These are phyloP conservation scores for Yamadazyma ubonensis DNA, from an alignment of 805 yeast species.

Conservation along the genomic window DNA sequence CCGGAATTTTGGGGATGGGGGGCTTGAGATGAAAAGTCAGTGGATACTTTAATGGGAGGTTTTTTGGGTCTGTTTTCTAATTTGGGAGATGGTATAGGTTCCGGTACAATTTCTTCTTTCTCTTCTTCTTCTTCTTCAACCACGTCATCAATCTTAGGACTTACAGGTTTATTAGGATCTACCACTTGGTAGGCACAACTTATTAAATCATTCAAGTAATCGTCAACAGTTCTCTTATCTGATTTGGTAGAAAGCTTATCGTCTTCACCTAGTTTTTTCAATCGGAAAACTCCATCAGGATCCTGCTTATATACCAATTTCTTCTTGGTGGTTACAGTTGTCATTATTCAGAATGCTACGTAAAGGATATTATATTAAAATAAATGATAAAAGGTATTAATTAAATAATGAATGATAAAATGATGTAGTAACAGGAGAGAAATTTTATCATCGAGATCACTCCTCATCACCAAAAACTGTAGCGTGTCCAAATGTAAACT, in stretches of 20 bases:
- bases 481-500: conserved; percentile 1
- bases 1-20: neutral
- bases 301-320: conserved; percentile 37
- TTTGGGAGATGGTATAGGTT: neutral
- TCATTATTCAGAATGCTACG: conserved; percentile 12
- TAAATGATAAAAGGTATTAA: neutral
- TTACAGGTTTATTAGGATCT: conserved; percentile 12
- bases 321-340: conserved; percentile 22
- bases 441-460: neutral
- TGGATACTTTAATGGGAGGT: neutral
- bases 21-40: neutral
- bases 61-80: neutral
- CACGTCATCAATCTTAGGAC: neutral
- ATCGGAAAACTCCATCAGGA: conserved; percentile 39
- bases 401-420: neutral
- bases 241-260: conserved; percentile 15
- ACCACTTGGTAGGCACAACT: conserved; percentile 31
- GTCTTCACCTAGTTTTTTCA: conserved; percentile 26
- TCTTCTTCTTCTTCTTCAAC: neutral
- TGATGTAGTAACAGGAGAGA: neutral
- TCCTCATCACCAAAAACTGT: neutral
- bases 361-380: neutral
- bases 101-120: neutral
- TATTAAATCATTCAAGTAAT: conserved; percentile 29
- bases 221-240: conserved; percentile 23